Evolutionary conservation across 805 yeast genomes (phyloP), one percentile per base, ranked within the genome.

Genomic region (Candida schatavii): DNA sequence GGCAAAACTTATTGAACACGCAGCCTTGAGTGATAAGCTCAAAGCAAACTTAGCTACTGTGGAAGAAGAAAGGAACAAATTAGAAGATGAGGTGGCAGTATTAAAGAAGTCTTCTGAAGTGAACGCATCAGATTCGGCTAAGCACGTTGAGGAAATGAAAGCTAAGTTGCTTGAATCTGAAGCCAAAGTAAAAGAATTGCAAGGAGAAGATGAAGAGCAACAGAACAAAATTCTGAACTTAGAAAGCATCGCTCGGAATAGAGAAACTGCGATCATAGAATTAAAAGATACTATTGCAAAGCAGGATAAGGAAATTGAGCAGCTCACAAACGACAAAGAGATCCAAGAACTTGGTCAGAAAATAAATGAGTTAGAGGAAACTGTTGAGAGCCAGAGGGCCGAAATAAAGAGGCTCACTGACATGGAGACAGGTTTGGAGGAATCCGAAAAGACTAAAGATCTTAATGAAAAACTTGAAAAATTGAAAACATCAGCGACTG

Each of bases 211-310:
- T 29, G 32, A 29, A 7, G 13, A 29, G 14, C 17, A 13, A 6
- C n/a, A 29, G 32, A 25, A 34, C 29, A 23, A 23, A 23, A 23
- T 23, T 23, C 38, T 45, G 21, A 42, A 43, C 17, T 18, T 38
- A 14, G 41, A n/a, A n/a, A n/a, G n/a, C n/a, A n/a, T n/a, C n/a
- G n/a, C n/a, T n/a, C n/a, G n/a, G n/a, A n/a, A n/a, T n/a, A n/a
- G n/a, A n/a, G n/a, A n/a, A n/a, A n/a, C n/a, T n/a, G n/a, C n/a
- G n/a, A n/a, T n/a, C n/a, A n/a, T n/a, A n/a, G n/a, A n/a, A n/a
- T n/a, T 25, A 25, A 13, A 25, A 25, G 9, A 9, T 25, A 25
- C 28, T 29, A 29, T 29, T 18, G 35, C 17, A 31, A n/a, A 31
- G 21, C 5, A 31, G 15, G 35, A 31, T 11, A 15, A 15, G 19